Evolutionary conservation across 2,329 filamentous ascomycete species (phyloP), one percentile per base, ranked within the genome.

Genomic region (Botrytis elliptica): DNA sequence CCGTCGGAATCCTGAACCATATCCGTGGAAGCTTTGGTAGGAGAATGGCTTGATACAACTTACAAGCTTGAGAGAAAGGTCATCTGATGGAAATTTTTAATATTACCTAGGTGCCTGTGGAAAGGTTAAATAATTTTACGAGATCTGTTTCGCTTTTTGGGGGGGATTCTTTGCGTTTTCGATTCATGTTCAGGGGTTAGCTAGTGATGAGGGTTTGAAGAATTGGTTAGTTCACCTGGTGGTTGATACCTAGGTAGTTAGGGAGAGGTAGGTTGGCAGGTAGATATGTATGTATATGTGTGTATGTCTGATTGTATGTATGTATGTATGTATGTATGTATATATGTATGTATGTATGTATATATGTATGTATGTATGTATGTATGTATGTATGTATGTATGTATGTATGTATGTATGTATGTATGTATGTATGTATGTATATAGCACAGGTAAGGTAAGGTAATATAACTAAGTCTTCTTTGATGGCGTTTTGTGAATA

Each of bases 11-110:
- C 25, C 25, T 40, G 20, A 25, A 40, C 6, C 22, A 40, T 40
- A n/a, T 62, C 59, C 59, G 59, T 62, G 59, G 59, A 62, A 62
- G 57, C 57, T 60, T 60, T 36, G 57, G 29, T 60, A 60, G 57
- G 33, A 60, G 29, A 60, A 36, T 20, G 33, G 59, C 36, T 62
- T 40, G 59, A 36, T 62, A 60, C 57, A 18, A 59, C 8, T 4
- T 18, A 18, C 29, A 60, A 38, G 57, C 33, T 38, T 25, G 20
- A 38, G 22, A 25, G 36, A 40, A 62, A n/a, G 49, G 59, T 62
- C 59, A 62, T 62, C 59, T 62, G 59, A 62, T 62, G 59, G 59
- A 62, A n/a, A n/a, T 52, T 52, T 38, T 38, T 36, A 25, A 62
- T 38, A 62, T 36, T 62, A 36, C 29, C 20, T 33, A 57, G 55